A percentile compares a stretch with the other conserved stretches of the same genome.
These are phyloP conservation scores for Sporothrix pseudoabietina DNA, from an alignment of 2,329 filamentous ascomycete species.

Conservation along the genomic window DNA sequence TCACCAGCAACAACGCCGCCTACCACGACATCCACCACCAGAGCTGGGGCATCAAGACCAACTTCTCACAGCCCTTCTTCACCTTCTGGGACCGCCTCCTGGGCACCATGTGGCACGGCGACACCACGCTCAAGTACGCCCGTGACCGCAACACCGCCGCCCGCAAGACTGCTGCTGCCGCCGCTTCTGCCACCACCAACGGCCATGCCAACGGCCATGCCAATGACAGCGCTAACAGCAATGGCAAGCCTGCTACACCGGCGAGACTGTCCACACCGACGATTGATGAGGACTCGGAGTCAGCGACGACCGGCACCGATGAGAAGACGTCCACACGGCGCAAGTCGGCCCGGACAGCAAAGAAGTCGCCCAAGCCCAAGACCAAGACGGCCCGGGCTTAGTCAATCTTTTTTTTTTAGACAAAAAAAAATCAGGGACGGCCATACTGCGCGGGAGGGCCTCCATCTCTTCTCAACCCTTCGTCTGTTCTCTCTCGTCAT, in stretches of 20 bases:
- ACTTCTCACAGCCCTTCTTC: conserved; percentile 90
- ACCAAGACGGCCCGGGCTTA: conserved; percentile 26
- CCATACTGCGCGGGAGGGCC: background rate
- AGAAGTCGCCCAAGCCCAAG: conserved; percentile 20
- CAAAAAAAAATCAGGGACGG: background rate
- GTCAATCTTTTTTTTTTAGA: background rate
- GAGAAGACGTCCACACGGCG: background rate
- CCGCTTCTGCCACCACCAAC: background rate
- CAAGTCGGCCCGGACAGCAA: conserved; percentile 10
- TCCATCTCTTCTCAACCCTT: background rate
- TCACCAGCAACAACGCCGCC: conserved; percentile 91
- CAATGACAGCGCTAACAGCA: background rate
- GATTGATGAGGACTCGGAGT: conserved; percentile 1
- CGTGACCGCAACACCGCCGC: conserved; percentile 47
- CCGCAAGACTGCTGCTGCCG: conserved; percentile 40
- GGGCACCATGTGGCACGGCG: conserved; percentile 80
- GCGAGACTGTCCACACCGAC: background rate
- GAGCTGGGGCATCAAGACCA: conserved; percentile 97
- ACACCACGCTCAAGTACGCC: conserved; percentile 49
- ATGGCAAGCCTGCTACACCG: background rate
- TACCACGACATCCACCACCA: conserved; percentile 99
- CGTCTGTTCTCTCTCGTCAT: background rate
- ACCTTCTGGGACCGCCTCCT: conserved; percentile 89
- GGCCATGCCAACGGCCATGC: background rate
- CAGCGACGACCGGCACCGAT: background rate